Evolutionary conservation across 306 rosid genomes (phyloP).

Genomic region (Nissolia schottii): DNA sequence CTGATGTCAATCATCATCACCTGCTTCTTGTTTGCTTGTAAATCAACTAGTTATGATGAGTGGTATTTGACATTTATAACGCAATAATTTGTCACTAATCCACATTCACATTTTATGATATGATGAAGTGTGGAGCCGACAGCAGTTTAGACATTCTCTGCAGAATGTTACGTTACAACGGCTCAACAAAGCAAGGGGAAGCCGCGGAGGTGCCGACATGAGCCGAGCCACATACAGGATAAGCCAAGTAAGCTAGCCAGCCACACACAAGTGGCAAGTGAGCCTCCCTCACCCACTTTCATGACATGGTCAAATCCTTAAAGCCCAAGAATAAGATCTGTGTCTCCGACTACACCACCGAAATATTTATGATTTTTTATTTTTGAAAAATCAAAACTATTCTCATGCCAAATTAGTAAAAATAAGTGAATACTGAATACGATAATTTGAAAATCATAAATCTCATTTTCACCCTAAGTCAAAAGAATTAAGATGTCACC

Average conservation of each 20-base stretch:
- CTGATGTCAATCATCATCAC: too few relatives aligned
- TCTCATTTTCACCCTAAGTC: neutral
- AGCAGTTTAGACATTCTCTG: neutral
- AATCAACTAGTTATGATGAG: neutral
- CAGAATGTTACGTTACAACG: neutral
- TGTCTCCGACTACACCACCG: neutral
- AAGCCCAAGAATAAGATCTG: neutral
- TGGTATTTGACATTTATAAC: neutral
- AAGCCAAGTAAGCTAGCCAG: neutral
- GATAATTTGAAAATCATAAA: neutral
- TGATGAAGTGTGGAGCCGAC: neutral
- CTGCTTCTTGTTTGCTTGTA: neutral
- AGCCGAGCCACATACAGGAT: neutral
- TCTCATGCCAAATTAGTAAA: neutral
- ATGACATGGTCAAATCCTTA: slow-evolving; percentile 14
- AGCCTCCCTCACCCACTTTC: neutral
- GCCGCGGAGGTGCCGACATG: neutral
- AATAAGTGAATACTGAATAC: neutral
- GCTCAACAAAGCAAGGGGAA: too few relatives aligned
- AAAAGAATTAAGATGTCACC: too few relatives aligned
- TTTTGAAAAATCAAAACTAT: too few relatives aligned
- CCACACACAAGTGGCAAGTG: neutral
- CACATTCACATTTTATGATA: neutral
- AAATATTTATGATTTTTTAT: too few relatives aligned
- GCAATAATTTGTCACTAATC: too few relatives aligned